Base-by-base conservation (phyloP, 1,284 basidiomycete species). In the Kalmanozyma brasiliensis region DNA sequence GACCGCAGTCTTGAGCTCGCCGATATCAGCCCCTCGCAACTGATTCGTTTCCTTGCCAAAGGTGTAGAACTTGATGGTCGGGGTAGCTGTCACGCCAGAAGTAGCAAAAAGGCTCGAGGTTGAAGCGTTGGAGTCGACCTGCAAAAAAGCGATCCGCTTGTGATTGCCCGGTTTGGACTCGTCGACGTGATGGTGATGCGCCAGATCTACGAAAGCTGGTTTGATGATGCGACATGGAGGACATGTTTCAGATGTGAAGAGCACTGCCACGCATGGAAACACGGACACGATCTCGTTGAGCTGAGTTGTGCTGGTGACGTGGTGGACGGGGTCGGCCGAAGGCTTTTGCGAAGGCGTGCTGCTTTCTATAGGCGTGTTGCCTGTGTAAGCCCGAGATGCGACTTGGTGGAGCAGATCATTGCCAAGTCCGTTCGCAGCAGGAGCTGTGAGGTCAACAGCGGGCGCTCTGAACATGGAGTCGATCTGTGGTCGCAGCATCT, bases 401-500 rank as follows among this genome's bases (percentile, higher is more conserved):
- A 91, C 87, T 19, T 73, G 66, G 17, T 53, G 37, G 24, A 73
- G 46, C 26, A 69, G 40, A 23, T 59, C 23, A 41, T 33, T 41
- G 11, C 44, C 56, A 7, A 52, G 17, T 4, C 20, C 9, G 22
- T 33, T 41, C 9, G 57, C 7, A 20, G 49, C 24, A 17, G 56
- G 43, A 2, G 51, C 36, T 2, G 61, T 38, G 34, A 57, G n/a
- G 16, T 37, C 37, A 7, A 38, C 29, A n/a, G 47, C 23, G 6
- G 66, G 55, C 2, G 46, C 47, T 40, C 60, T 49, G 51, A 74
- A 73, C 71, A 73, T 73, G 52, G 69, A 49, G 76, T 95, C 93
- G 64, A 96, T 94, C 36, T 89, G 92, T 0, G 93, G 93, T 1
- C 90, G 87, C 35, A 95, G 85, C 3, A 90, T 88, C n/a, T 88